Conservation (phyloP, 495 filamentous ascomycete genomes). For the Aspergillus heteromorphus region DNA sequence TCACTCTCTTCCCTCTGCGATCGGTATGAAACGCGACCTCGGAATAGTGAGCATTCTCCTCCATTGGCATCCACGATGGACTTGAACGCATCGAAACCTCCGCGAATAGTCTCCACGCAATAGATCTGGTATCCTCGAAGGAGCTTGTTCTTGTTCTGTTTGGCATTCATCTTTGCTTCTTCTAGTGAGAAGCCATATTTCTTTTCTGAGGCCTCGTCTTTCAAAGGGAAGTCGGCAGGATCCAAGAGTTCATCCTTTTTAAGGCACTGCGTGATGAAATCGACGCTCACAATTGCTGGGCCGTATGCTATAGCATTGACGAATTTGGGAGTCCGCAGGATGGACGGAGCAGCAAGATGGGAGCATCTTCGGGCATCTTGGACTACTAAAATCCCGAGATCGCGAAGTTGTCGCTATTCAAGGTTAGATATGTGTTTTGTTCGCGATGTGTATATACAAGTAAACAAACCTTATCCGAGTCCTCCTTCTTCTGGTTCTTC, state of each 20-base stretch:
- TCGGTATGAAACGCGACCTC: conserved; percentile 59
- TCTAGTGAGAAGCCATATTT: conserved; percentile 62
- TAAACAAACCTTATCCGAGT: conserved; percentile 67
- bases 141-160: conserved; percentile 67
- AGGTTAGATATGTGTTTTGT: conserved; percentile 17
- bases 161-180: conserved; percentile 61
- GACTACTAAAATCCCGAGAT: conserved; percentile 75
- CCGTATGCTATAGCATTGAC: conserved; percentile 76
- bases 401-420: conserved; percentile 69
- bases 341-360: conserved; percentile 78
- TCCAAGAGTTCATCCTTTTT: conserved; percentile 53
- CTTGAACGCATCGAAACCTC: conserved; percentile 76
- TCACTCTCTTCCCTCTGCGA: conserved; percentile 42
- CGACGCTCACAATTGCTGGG: conserved; percentile 64
- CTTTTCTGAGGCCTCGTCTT: conserved; percentile 66
- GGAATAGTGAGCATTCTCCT: conserved; percentile 72
- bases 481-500: conserved; percentile 61
- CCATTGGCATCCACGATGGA: conserved; percentile 85
- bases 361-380: conserved; percentile 69
- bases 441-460: background rate
- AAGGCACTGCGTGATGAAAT: conserved; percentile 75
- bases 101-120: conserved; percentile 69
- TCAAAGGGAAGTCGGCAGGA: conserved; percentile 56
- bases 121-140: conserved; percentile 70
- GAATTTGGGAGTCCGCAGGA: conserved; percentile 91